These are phyloP conservation scores for Suhomyces ambrosiae DNA, from an alignment of 1,139 yeast species.

Conservation along the genomic window DNA sequence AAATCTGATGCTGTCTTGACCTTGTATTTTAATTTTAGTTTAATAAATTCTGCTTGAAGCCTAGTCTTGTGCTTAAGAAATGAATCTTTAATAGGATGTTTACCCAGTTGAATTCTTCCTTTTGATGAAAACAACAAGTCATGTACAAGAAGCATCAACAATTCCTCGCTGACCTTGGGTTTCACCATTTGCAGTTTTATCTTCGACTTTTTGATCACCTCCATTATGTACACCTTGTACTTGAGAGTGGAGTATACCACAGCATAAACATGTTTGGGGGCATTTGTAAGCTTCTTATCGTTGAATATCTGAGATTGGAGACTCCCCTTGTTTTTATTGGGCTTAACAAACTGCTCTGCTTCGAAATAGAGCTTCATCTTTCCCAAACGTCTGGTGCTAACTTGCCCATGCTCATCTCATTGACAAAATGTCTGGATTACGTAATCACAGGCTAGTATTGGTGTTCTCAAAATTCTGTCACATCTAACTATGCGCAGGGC, in stretches of 20 bases:
- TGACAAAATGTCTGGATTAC: constrained; percentile 2
- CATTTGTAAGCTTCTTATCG: constrained; percentile 35
- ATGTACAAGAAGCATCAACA: constrained; percentile 70
- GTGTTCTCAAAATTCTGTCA: too few species aligned
- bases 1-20: constrained; percentile 43
- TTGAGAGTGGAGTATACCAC: constrained; percentile 75
- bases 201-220: constrained; percentile 66
- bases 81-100: constrained; percentile 83
- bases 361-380: constrained; percentile 65
- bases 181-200: constrained; percentile 46
- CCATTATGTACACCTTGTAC: constrained; percentile 62
- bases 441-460: too few species aligned
- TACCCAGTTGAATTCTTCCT: constrained; percentile 88
- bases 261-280: constrained; percentile 84
- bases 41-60: constrained; percentile 77
- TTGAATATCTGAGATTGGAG: constrained; percentile 70
- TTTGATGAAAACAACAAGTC: constrained; percentile 75
- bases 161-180: constrained; percentile 43
- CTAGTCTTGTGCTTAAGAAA: constrained; percentile 77
- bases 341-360: constrained; percentile 52
- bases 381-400: too few species aligned
- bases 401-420: constrained; percentile 5
- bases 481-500: too few species aligned
- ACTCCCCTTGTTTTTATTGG: constrained; percentile 37
- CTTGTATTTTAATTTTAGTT: constrained; percentile 69